These are phyloP conservation scores for Termitomyces sp. DNA, from an alignment of 768 basidiomycete species.

Conservation along the genomic window DNA sequence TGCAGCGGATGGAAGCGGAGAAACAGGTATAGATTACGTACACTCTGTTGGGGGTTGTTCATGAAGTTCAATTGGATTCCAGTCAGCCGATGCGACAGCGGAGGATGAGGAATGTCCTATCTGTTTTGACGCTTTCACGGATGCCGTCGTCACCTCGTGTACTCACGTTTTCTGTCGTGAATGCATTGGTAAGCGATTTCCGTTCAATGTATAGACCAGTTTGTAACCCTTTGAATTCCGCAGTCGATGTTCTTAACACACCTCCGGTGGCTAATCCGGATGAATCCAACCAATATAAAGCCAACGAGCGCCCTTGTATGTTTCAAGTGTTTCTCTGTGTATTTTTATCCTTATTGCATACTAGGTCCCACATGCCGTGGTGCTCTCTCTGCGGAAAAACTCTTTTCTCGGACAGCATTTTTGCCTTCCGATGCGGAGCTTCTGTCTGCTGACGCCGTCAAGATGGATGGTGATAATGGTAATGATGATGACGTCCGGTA, in stretches of 20 bases:
- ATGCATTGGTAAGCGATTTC: conserved; percentile 40
- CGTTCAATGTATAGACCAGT: background rate
- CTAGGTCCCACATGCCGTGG: conserved; percentile 54
- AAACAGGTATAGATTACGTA: conserved; percentile 34
- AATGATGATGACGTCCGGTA: too few relatives aligned
- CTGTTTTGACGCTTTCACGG: conserved; percentile 53
- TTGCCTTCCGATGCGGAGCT: conserved; percentile 29
- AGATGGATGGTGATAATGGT: too few relatives aligned
- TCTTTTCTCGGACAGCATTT: conserved; percentile 57
- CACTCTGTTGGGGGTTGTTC: background rate
- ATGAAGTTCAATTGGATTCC: background rate
- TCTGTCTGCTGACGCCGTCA: too few relatives aligned
- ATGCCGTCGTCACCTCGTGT: conserved; percentile 54
- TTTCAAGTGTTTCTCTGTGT: background rate
- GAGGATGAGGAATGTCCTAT: conserved; percentile 62
- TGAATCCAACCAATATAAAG: conserved; percentile 28
- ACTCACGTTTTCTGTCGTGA: conserved; percentile 56
- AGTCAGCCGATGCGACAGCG: conserved; percentile 42
- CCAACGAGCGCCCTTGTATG: conserved; percentile 42
- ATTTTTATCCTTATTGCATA: background rate
- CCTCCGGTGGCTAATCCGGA: conserved; percentile 28
- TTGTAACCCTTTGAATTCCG: background rate
- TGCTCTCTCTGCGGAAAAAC: conserved; percentile 23
- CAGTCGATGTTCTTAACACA: conserved; percentile 40
- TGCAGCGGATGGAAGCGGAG: conserved; percentile 45